Base-by-base conservation (phyloP, 2,329 filamentous ascomycete genomes). In the Nemania sp. region DNA sequence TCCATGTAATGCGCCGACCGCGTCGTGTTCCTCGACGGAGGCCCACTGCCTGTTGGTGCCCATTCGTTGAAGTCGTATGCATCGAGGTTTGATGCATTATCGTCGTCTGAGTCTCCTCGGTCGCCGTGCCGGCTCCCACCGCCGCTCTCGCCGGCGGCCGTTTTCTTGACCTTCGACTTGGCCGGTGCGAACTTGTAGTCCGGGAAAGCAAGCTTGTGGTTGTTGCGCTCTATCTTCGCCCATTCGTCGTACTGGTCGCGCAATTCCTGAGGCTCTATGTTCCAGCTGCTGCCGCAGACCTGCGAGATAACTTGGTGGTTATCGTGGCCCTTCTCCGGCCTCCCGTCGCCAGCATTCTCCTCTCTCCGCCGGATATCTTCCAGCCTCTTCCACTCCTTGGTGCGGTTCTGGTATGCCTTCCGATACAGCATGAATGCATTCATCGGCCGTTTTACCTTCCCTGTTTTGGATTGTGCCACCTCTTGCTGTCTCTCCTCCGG, bases 361-460 rank as follows among this genome's bases (percentile, higher is more conserved):
- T 58, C 58, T 15, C 52, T 49, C 14, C 46, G 23, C 31, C 58
- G 45, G 22, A 60, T 60, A 20, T 56, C 58, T 34, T 60, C 58
- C 65, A 94, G 86, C 12, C 83, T 77, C 64, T 89, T 90, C 78
- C 86, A 90, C 46, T 83, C 79, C 72, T 96, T 96, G 54, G 90
- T 90, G 26, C 91, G 81, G 57, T 94, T 89, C 56, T 95, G 90
- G 68, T 90, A 97, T 6, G 91, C 90, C 61, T 94, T 96, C 36
- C 94, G 88, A 71, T 99, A 99, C 45, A 99, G 78, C 88, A 99
- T 96, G 76, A 97, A 99, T 1, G 90, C 93, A 71, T 99, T 99
- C 88, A 97, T 96, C 2, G 94, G 92, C 24, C 94, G 82, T 65
- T 93, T 91, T 62, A 97, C 82, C 69, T 92, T 91, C 22, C 89